Evolutionary conservation across 192 early-diverging fungal species (phyloP).

Genomic region (Coemansia sp.): DNA sequence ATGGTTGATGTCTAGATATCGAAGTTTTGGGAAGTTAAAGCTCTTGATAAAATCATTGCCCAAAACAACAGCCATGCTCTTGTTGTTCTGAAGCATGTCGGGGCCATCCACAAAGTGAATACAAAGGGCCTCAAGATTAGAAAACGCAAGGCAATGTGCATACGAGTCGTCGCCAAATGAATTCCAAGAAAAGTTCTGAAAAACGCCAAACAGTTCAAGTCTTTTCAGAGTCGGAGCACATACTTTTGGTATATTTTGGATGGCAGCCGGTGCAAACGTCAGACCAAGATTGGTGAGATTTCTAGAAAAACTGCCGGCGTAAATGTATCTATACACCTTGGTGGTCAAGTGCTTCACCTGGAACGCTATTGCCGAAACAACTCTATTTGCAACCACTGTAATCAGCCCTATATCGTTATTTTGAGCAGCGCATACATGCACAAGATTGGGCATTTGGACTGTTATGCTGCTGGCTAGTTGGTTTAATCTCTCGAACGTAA

Average conservation of each 20-base stretch:
- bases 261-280: neutral
- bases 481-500: slow-evolving; percentile 1
- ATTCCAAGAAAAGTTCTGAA: slow-evolving; percentile 2
- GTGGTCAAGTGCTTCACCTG: neutral
- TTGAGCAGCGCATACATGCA: neutral
- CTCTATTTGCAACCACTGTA: neutral
- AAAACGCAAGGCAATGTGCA: neutral
- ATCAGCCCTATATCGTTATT: neutral
- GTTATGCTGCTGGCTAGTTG: neutral
- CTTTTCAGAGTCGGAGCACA: neutral
- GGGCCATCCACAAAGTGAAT: neutral
- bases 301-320: neutral
- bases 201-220: neutral
- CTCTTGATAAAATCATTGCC: neutral
- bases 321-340: neutral
- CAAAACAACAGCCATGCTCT: neutral
- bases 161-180: neutral
- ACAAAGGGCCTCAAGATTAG: neutral
- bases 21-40: neutral
- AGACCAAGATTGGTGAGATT: neutral
- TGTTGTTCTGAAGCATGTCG: slow-evolving; percentile 6
- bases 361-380: neutral
- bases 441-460: neutral
- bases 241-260: slow-evolving; percentile 1
- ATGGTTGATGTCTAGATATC: neutral